Evolutionary conservation across 495 filamentous ascomycete species (phyloP).

Genomic region (Penicillium bovifimosum): DNA sequence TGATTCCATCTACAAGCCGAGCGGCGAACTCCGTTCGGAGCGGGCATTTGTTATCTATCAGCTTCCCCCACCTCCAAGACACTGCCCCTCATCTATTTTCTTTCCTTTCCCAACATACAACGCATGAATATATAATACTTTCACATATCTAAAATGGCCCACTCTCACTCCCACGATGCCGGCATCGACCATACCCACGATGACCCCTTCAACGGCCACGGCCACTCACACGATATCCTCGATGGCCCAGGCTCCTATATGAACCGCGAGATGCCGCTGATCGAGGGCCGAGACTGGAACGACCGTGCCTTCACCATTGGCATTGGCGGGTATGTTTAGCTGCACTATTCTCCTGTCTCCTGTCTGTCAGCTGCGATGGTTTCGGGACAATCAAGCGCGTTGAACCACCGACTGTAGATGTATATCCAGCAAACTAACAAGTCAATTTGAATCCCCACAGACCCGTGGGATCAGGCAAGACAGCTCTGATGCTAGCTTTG

Average conservation of each 20-base stretch:
- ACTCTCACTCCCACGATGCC: constrained; percentile 54
- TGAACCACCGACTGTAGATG: not conserved
- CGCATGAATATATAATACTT: not conserved
- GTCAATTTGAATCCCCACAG: constrained; percentile 35
- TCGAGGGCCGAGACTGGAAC: constrained; percentile 80
- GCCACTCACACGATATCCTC: constrained; percentile 93
- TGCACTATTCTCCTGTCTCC: too few species aligned
- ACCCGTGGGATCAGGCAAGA: constrained; percentile 96
- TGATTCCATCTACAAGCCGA: not conserved
- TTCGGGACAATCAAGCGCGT: not conserved
- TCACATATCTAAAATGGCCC: constrained; percentile 24
- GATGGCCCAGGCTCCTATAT: constrained; percentile 88
- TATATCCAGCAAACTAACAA: not conserved
- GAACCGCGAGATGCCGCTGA: constrained; percentile 87
- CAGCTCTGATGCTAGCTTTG: constrained; percentile 88
- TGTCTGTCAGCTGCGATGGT: too few species aligned
- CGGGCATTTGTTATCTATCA: constrained; percentile 21
- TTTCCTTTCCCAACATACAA: not conserved
- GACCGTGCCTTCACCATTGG: constrained; percentile 92
- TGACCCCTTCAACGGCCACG: constrained; percentile 70
- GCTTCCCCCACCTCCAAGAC: constrained; percentile 17
- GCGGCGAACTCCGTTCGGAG: constrained; percentile 20
- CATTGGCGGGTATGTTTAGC: constrained; percentile 77
- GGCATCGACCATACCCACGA: constrained; percentile 55
- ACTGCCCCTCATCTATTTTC: constrained; percentile 19